Conservation (phyloP, 805 yeast species). For the Ogataea pini region DNA sequence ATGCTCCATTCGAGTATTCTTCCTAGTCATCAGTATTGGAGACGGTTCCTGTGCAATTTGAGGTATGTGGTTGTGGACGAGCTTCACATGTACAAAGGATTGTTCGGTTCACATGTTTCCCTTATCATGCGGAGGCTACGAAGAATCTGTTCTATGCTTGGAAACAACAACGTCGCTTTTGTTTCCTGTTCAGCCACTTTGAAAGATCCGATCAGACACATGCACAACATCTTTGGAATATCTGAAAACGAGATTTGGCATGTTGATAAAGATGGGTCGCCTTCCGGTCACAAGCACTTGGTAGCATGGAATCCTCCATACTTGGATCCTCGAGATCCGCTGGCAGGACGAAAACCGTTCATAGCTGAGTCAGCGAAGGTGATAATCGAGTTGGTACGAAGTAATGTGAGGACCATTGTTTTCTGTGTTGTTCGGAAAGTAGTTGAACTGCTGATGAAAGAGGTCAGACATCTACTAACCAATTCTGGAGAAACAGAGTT, state of each 20-base stretch:
- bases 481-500: constrained; percentile 46
- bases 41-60: constrained; percentile 61
- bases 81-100: constrained; percentile 83
- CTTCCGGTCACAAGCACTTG: constrained; percentile 72
- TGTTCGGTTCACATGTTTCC: constrained; percentile 92
- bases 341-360: constrained; percentile 65
- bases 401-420: constrained; percentile 77
- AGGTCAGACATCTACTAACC: constrained; percentile 59
- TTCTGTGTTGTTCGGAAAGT: constrained; percentile 85
- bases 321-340: constrained; percentile 56
- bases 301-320: constrained; percentile 86
- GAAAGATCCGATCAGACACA: constrained; percentile 68
- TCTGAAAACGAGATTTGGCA: constrained; percentile 50
- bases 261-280: constrained; percentile 83
- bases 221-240: constrained; percentile 73
- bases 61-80: constrained; percentile 80
- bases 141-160: constrained; percentile 57
- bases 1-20: constrained; percentile 82
- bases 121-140: constrained; percentile 77
- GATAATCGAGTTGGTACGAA: constrained; percentile 61
- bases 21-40: constrained; percentile 79
- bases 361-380: constrained; percentile 76
- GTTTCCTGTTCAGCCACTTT: constrained; percentile 95
- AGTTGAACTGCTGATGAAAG: constrained; percentile 87
- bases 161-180: constrained; percentile 58